These are phyloP conservation scores for Penicillium crustosum DNA, from an alignment of 2,329 filamentous ascomycete genomes.

Conservation along the genomic window DNA sequence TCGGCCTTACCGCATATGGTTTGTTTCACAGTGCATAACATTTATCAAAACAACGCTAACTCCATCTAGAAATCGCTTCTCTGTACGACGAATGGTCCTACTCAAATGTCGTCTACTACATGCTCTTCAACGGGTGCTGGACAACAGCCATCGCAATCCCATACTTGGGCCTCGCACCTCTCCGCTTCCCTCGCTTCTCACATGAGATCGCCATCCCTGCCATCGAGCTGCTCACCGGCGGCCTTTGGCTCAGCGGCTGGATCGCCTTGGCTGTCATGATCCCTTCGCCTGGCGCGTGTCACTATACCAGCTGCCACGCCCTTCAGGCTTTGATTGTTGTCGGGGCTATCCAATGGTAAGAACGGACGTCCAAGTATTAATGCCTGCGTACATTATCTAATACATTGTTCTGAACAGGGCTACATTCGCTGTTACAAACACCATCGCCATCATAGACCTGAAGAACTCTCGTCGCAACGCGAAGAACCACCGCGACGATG, in stretches of 20 bases:
- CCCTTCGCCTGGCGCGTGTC: constrained; percentile 18
- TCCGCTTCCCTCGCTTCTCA: constrained; percentile 24
- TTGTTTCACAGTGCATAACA: neutral
- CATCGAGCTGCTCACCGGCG: constrained; percentile 23
- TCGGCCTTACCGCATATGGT: constrained; percentile 26
- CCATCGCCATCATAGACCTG: constrained; percentile 23
- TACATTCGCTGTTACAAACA: constrained; percentile 25
- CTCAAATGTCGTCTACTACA: constrained; percentile 25
- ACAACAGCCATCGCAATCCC: constrained; percentile 24
- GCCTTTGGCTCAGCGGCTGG: constrained; percentile 26
- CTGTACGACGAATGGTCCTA: constrained; percentile 25
- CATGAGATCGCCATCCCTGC: constrained; percentile 25
- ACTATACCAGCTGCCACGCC: constrained; percentile 21
- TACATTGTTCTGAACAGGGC: constrained; percentile 12
- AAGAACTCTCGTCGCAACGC: constrained; percentile 20
- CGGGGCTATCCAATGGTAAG: constrained; percentile 25
- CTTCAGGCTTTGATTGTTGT: constrained; percentile 24
- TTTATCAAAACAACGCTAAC: neutral
- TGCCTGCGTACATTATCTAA: neutral
- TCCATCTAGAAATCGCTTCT: constrained; percentile 18
- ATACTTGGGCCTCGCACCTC: constrained; percentile 27
- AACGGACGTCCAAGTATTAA: neutral
- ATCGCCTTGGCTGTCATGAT: constrained; percentile 25
- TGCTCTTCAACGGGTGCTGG: constrained; percentile 31
- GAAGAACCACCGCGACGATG: constrained; percentile 6